A percentile compares a stretch with the other conserved stretches of the same genome.
These are phyloP conservation scores for Sideroxylon spinosum DNA, from an alignment of 179 eudicot species.

Conservation along the genomic window DNA sequence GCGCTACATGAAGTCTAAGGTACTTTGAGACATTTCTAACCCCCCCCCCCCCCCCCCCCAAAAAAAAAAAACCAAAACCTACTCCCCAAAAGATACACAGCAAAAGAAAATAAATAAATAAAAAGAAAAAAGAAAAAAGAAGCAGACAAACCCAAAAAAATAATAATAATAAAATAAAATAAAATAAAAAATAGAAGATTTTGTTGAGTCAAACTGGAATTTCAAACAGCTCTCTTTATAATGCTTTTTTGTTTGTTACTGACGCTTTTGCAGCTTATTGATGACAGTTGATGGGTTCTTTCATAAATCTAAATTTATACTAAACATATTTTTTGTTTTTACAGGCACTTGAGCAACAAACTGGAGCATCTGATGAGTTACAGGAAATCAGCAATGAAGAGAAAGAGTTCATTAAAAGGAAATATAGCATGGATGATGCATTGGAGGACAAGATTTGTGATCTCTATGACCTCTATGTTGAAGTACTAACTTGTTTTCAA, in stretches of 20 bases:
- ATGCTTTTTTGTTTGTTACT: neutral
- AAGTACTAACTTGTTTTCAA: slow-evolving; percentile 35
- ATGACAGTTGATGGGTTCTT: neutral
- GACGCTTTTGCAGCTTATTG: neutral
- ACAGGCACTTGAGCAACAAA: slow-evolving; percentile 60
- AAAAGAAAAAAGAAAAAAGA: neutral
- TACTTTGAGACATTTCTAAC: slow-evolving; percentile 13
- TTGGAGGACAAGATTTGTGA: slow-evolving; percentile 90
- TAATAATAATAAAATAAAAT: too few relatives aligned
- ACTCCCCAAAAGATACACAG: too few relatives aligned
- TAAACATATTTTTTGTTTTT: neutral
- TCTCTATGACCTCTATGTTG: slow-evolving; percentile 80
- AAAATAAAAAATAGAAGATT: neutral
- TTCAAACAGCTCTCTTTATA: too few relatives aligned
- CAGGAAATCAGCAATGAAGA: slow-evolving; percentile 53
- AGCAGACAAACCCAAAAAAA: too few relatives aligned
- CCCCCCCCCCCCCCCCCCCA: neutral
- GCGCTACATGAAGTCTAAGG: slow-evolving; percentile 64
- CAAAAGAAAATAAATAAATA: too few relatives aligned
- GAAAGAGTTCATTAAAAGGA: slow-evolving; percentile 45
- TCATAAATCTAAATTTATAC: neutral
- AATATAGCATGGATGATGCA: slow-evolving; percentile 58
- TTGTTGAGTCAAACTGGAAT: neutral
- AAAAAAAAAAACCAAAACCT: too few relatives aligned
- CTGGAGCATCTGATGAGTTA: slow-evolving; percentile 59